These are phyloP conservation scores for Phylloboletellus chloephorus DNA, from an alignment of 1,284 basidiomycete species.

Conservation along the genomic window DNA sequence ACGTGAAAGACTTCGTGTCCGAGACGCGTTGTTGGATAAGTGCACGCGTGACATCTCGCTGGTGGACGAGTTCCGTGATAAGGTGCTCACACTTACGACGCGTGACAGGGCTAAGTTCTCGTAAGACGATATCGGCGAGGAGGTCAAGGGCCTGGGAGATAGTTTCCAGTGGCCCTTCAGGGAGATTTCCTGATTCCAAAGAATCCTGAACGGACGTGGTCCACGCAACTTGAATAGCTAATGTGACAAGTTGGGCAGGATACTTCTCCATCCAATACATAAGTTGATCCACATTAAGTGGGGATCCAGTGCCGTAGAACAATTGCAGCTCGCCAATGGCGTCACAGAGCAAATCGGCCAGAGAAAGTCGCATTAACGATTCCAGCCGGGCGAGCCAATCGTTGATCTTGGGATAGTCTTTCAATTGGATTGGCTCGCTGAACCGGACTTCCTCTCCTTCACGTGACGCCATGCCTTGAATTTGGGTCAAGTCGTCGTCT, in stretches of 20 bases:
- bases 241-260: slow-evolving; percentile 92
- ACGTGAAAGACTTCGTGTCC: slow-evolving; percentile 76
- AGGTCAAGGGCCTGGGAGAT: slow-evolving; percentile 85
- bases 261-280: slow-evolving; percentile 90
- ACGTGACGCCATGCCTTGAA: slow-evolving; percentile 86
- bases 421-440: slow-evolving; percentile 77
- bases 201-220: slow-evolving; percentile 79
- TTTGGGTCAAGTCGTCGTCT: slow-evolving; percentile 85
- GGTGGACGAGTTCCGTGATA: slow-evolving; percentile 98
- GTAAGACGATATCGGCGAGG: slow-evolving; percentile 92
- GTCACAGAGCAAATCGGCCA: slow-evolving; percentile 77
- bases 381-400: slow-evolving; percentile 96
- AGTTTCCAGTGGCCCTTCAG: slow-evolving; percentile 69
- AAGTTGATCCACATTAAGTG: slow-evolving; percentile 60
- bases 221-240: slow-evolving; percentile 94
- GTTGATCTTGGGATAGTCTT: slow-evolving; percentile 96
- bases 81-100: slow-evolving; percentile 97
- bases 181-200: slow-evolving; percentile 51
- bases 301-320: slow-evolving; percentile 69
- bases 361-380: slow-evolving; percentile 88
- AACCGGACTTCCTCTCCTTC: slow-evolving; percentile 94
- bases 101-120: slow-evolving; percentile 83
- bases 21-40: slow-evolving; percentile 67
- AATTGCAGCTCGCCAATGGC: slow-evolving; percentile 74
- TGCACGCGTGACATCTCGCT: slow-evolving; percentile 87